Conservation (phyloP, 805 yeast genomes). For the Ogataea trehaloabstinens region DNA sequence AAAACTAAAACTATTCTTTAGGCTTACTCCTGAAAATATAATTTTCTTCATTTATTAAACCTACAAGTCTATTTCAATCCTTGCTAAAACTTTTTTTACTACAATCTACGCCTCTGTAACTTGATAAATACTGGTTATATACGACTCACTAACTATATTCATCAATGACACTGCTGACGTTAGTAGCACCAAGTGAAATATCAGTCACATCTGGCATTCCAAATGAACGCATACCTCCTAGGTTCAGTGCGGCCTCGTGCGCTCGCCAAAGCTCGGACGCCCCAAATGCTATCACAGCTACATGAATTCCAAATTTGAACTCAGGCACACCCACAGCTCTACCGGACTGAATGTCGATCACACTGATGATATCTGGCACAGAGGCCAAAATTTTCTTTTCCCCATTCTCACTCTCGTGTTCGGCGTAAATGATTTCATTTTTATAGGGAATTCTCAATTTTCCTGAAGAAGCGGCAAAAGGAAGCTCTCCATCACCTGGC, state of each 20-base stretch:
- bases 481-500: not conserved
- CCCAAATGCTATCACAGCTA: constrained; percentile 25
- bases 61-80: too few species aligned
- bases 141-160: too few species aligned
- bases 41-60: too few species aligned
- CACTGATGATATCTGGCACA: constrained; percentile 26
- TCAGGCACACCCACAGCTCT: constrained; percentile 30
- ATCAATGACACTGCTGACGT: constrained; percentile 36
- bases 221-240: constrained; percentile 33
- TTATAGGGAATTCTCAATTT: constrained; percentile 41
- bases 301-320: constrained; percentile 25
- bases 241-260: constrained; percentile 28
- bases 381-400: constrained; percentile 16
- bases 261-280: constrained; percentile 30
- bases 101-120: too few species aligned
- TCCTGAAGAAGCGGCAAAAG: constrained; percentile 8
- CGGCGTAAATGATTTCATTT: constrained; percentile 40
- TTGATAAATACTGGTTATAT: too few species aligned
- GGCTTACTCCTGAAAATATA: too few species aligned
- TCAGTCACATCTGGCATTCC: constrained; percentile 30
- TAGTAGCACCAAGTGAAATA: constrained; percentile 32
- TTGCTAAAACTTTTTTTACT: too few species aligned
- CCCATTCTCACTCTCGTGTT: constrained; percentile 7
- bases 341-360: constrained; percentile 24
- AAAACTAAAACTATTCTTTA: too few species aligned